Conservation (phyloP, 225 moss, liverwort and hornwort genomes). For the Neckera pumila region DNA sequence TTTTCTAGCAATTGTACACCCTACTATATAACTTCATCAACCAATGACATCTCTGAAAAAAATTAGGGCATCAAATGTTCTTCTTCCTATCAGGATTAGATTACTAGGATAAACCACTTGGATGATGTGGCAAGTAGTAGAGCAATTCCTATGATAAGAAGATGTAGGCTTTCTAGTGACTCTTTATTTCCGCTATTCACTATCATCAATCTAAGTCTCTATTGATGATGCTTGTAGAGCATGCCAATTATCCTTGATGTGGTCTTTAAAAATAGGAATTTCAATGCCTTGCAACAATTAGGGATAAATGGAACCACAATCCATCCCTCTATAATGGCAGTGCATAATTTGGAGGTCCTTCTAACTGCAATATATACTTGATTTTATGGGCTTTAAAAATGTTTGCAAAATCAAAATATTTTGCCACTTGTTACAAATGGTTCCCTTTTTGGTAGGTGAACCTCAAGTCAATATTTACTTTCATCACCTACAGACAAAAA, state of each 20-base stretch:
- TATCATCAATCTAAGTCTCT: accelerated
- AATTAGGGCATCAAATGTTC: accelerated
- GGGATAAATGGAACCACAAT: accelerated
- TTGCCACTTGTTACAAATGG: not conserved
- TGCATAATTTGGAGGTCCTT: accelerated
- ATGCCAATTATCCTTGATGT: accelerated
- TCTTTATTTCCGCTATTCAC: accelerated
- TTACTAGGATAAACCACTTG: not conserved
- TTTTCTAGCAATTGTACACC: accelerated
- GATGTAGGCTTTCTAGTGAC: not conserved
- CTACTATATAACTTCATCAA: not conserved
- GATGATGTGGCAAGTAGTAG: accelerated
- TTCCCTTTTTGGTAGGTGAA: accelerated
- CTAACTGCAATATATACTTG: accelerated
- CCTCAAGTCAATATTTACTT: no score
- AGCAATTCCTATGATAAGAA: accelerated
- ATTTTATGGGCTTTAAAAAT: accelerated
- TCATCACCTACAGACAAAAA: no score
- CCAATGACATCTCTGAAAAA: not conserved
- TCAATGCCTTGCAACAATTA: accelerated
- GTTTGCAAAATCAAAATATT: accelerated
- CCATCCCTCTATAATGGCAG: not conserved
- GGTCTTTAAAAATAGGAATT: accelerated
- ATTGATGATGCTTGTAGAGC: not conserved
- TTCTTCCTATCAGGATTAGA: accelerated